These are phyloP conservation scores for Trichoderma sp. DNA, from an alignment of 2,329 filamentous ascomycete genomes.

Conservation along the genomic window DNA sequence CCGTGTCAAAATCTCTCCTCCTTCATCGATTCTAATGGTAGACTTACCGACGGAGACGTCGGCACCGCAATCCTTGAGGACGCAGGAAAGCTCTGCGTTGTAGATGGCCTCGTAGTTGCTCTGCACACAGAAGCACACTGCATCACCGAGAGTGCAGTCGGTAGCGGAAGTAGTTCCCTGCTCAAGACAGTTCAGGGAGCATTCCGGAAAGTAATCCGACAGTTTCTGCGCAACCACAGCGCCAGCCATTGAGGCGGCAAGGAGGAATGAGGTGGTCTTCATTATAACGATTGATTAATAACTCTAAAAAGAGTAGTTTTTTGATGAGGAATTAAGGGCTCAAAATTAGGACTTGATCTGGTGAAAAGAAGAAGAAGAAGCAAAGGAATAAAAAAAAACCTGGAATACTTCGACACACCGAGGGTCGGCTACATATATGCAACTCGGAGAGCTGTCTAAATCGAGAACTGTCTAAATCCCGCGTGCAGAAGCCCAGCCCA, in stretches of 20 bases:
- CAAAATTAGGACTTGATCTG: background rate
- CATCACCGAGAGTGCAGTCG: slow-evolving; percentile 28
- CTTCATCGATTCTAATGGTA: background rate
- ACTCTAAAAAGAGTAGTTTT: background rate
- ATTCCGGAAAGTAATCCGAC: slow-evolving; percentile 30
- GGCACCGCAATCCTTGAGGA: slow-evolving; percentile 30
- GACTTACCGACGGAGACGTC: slow-evolving; percentile 30
- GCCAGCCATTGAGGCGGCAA: slow-evolving; percentile 25
- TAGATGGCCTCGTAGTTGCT: slow-evolving; percentile 32
- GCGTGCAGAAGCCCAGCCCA: background rate
- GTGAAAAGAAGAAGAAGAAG: background rate
- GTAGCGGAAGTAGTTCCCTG: slow-evolving; percentile 27
- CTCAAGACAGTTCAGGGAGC: slow-evolving; percentile 31
- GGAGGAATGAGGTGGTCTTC: slow-evolving; percentile 21
- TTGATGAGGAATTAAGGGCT: background rate
- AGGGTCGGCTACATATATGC: background rate
- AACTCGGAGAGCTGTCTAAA: background rate
- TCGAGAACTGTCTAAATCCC: background rate
- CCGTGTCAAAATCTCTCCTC: background rate
- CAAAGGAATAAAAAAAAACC: no score
- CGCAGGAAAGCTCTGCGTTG: slow-evolving; percentile 28
- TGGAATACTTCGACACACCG: background rate
- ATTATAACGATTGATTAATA: background rate
- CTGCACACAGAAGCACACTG: slow-evolving; percentile 29
- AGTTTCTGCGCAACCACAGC: slow-evolving; percentile 25